Evolutionary conservation across 352 stramenopile genomes (phyloP), one percentile per base, ranked within the genome.

Genomic region (Phytophthora colocasiae): DNA sequence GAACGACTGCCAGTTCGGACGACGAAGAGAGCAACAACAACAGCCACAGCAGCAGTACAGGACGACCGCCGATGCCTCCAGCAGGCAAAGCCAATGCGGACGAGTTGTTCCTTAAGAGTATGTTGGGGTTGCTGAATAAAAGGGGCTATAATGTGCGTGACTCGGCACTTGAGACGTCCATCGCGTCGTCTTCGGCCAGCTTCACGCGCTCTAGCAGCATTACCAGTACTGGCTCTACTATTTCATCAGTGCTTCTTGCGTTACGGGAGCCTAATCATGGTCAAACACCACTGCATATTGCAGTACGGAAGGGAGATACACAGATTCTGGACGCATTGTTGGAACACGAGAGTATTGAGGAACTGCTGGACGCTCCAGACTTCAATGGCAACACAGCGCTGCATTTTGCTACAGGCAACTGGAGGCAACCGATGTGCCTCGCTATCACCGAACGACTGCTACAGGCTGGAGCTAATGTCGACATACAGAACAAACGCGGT

Each of bases 71-170:
- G 8, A 38, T 66, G 40, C 53, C 62, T 8, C 6, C 24, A 17
- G 36, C 15, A 17, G 36, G 19, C 47, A 68, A 71, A 45, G 4
- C 63, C 32, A 79, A 66, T 36, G 62, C 81, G 0, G 83, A 91
- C 49, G 83, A 89, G 39, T 55, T 89, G 15, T 89, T 95, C 59
- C 71, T 92, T 46, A 77, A 76, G 36, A 93, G 78, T 55, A 77
- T 95, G 36, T 59, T 93, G 14, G 82, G 80, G 19, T 77, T 95
- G 38, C 74, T 95, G 39, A 95, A 95, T 66, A 92, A 91, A 55
- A 83, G 86, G 53, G 86, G 86, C 58, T 95, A 95, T 70, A 95
- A 95, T 59, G 75, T 95, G 52, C 77, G 81, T 41, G 85, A 92
- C 55, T 83, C 80, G 43, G 75, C 80, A 27, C 58, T 76, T 4